Percentiles rank a stretch among this genome's conserved stretches.
Conservation (phyloP, 805 yeast genomes). For the Nakazawaea ambrosiae region DNA sequence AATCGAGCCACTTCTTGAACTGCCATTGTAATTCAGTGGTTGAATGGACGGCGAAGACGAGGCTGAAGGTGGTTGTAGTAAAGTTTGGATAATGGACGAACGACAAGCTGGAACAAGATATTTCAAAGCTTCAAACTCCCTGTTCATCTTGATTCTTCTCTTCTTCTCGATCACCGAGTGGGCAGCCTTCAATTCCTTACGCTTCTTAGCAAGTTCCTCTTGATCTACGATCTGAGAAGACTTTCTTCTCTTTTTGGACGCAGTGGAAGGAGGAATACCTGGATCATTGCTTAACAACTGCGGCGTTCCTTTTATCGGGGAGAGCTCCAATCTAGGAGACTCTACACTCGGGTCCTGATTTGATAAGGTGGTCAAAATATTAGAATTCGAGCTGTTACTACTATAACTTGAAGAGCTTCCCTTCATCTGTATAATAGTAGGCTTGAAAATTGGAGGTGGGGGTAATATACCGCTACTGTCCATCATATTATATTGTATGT, state of each 20-base stretch:
- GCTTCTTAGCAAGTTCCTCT: conserved; percentile 31
- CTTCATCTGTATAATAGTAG: conserved; percentile 38
- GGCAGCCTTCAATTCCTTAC: conserved; percentile 44
- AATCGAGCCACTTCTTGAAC: conserved; percentile 15
- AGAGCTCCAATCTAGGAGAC: no score
- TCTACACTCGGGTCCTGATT: no score
- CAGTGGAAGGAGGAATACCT: neutral
- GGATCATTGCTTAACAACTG: no score
- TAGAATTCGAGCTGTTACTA: conserved; percentile 10
- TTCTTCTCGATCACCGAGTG: conserved; percentile 79
- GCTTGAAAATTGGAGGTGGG: conserved; percentile 39
- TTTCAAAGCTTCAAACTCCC: conserved; percentile 78
- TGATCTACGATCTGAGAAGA: conserved; percentile 18
- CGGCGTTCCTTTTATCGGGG: neutral
- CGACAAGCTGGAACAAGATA: conserved; percentile 76
- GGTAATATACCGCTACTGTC: conserved; percentile 21
- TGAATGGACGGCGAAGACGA: neutral
- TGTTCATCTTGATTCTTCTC: conserved; percentile 69
- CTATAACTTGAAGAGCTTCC: conserved; percentile 8
- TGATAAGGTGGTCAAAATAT: conserved; percentile 4
- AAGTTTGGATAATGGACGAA: conserved; percentile 25
- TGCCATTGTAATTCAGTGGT: neutral
- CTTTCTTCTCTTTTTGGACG: conserved; percentile 18
- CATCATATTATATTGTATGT: neutral
- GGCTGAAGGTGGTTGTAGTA: conserved; percentile 18